Conservation (phyloP, 805 yeast species). For the Wickerhamomyces pijperi region DNA sequence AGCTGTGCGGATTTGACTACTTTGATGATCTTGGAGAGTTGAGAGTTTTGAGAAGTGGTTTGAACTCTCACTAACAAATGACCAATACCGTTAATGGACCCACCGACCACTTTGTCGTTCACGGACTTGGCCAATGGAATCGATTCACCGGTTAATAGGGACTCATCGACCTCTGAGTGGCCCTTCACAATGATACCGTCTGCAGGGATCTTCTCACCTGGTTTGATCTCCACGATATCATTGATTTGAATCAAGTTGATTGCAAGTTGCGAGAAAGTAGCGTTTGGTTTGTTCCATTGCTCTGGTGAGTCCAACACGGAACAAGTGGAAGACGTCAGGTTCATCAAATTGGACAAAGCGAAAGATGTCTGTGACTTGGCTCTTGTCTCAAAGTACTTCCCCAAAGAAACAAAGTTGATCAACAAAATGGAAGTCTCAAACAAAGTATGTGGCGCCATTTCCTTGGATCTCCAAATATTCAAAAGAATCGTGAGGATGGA, state of each 20-base stretch:
- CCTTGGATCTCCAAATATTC: not conserved
- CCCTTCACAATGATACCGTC: conserved; percentile 81
- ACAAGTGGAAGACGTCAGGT: conserved; percentile 73
- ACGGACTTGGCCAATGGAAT: conserved; percentile 52
- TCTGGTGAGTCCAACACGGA: conserved; percentile 30
- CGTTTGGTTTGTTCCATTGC: conserved; percentile 8
- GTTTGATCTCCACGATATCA: conserved; percentile 68
- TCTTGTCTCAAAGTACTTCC: conserved; percentile 82
- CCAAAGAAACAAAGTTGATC: conserved; percentile 71
- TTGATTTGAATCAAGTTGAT: conserved; percentile 67
- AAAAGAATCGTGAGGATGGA: conserved; percentile 42
- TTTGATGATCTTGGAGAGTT: conserved; percentile 74
- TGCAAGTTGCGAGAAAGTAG: conserved; percentile 38
- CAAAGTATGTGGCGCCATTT: conserved; percentile 57
- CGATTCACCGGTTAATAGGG: conserved; percentile 87
- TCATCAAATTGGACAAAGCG: conserved; percentile 71
- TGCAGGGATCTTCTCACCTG: conserved; percentile 86
- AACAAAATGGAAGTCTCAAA: conserved; percentile 88
- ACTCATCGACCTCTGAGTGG: conserved; percentile 76
- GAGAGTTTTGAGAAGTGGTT: conserved; percentile 73
- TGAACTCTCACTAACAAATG: conserved; percentile 58
- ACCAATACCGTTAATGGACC: conserved; percentile 79
- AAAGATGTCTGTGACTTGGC: conserved; percentile 93
- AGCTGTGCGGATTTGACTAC: conserved; percentile 86
- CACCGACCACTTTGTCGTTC: conserved; percentile 72